Conservation (phyloP, 2,329 filamentous ascomycete genomes). For the Aureobasidium subglaciale region DNA sequence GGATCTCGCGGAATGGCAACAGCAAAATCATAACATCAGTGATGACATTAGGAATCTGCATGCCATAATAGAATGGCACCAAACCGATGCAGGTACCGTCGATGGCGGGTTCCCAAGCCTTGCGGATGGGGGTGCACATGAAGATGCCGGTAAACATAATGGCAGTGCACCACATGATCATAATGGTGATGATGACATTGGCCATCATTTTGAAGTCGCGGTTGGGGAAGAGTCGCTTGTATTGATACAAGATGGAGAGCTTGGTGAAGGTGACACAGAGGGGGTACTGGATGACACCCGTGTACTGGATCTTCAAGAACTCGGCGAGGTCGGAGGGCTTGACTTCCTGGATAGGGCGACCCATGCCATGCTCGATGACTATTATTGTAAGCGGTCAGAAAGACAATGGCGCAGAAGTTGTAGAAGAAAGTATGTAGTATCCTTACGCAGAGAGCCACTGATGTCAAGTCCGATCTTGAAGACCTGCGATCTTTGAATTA, state of each 20-base stretch:
- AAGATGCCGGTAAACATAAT: slow-evolving; percentile 17
- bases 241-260: slow-evolving; percentile 18
- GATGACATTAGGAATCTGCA: slow-evolving; percentile 19
- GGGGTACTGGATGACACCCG: slow-evolving; percentile 15
- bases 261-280: slow-evolving; percentile 18
- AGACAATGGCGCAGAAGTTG: neutral
- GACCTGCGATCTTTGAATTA: neutral
- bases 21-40: slow-evolving; percentile 18
- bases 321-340: neutral
- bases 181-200: slow-evolving; percentile 13
- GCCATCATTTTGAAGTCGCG: slow-evolving; percentile 14
- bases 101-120: slow-evolving; percentile 8
- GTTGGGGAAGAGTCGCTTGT: slow-evolving; percentile 18
- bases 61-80: slow-evolving; percentile 18
- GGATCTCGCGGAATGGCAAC: slow-evolving; percentile 15
- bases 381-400: neutral
- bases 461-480: slow-evolving; percentile 19
- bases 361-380: slow-evolving; percentile 18
- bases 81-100: slow-evolving; percentile 15
- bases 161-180: slow-evolving; percentile 16
- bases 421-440: neutral
- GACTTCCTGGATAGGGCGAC: slow-evolving; percentile 9
- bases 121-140: slow-evolving; percentile 16
- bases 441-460: slow-evolving; percentile 16
- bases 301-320: slow-evolving; percentile 17